Base-by-base conservation (phyloP, 2,329 filamentous ascomycete species). In the Blastomyces percursus region DNA sequence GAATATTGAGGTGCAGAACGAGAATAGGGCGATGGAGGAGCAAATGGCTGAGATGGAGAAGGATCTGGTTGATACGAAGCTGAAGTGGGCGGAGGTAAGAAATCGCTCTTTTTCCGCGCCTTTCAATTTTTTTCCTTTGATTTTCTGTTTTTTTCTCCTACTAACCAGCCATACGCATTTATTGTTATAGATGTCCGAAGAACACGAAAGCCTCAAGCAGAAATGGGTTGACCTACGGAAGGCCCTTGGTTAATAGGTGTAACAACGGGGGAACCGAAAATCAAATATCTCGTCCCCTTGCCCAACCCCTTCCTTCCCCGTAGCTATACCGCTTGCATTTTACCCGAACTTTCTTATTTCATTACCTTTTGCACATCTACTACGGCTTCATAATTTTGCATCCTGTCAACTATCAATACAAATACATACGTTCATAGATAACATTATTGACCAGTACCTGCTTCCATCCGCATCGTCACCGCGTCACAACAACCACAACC, bases 71-170 rank as follows among this genome's bases (percentile, higher is more conserved):
- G 85, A 88, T 72, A 94, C 91, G 1, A 99, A 99, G 82, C 89
- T 99, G 89, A 85, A 86, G 71, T 91, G 92, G 79, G 94, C 94
- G 61, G 91, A 96, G 86, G 93, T 96, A 82, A 80, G 87, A 80
- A 60, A 40, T 40, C 8, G 3, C 19, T 35, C 30, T n/a, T 52
- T 3, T 16, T 60, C 54, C 19, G 51, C 56, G n/a, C 42, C 44
- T 50, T 35, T 62, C 38, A 14, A 27, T 59, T 54, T 35, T 38
- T 8, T 32, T 16, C 59, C 62, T 35, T 35, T 35, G 1, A 8
- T 35, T 35, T 35, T 11, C 8, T 35, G 32, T 35, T 58, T 32
- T 60, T 55, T 30, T 48, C 51, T 44, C 40, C 52, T 61, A 24
- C 50, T 62, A 11, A 27, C 32, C n/a, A 46, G 40, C 51, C 2